Conservation (phyloP, 2,329 filamentous ascomycete genomes). For the Penicillium brevicompactum region DNA sequence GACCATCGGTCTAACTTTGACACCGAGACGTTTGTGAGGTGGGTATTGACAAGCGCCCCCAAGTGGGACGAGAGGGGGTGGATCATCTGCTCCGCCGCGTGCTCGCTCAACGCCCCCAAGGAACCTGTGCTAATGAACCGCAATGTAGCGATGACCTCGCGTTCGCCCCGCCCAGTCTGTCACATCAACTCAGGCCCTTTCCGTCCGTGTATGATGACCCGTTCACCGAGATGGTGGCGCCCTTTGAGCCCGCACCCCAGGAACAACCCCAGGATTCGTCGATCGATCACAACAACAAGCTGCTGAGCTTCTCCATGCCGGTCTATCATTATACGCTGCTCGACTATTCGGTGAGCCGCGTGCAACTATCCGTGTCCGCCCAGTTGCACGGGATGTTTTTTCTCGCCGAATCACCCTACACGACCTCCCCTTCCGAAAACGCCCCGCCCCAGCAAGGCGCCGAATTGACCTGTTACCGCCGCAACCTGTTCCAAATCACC, state of each 20-base stretch:
- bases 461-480: slow-evolving; percentile 92
- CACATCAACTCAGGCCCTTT: slow-evolving; percentile 51
- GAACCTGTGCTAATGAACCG: neutral
- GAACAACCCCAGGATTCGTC: slow-evolving; percentile 58
- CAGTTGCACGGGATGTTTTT: slow-evolving; percentile 72
- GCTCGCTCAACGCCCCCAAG: slow-evolving; percentile 1
- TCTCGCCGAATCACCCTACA: slow-evolving; percentile 65
- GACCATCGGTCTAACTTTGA: slow-evolving; percentile 64
- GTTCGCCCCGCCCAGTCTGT: slow-evolving; percentile 48
- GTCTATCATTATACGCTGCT: slow-evolving; percentile 62
- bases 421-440: slow-evolving; percentile 57
- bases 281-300: slow-evolving; percentile 67
- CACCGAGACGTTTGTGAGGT: slow-evolving; percentile 63
- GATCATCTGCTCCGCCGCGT: slow-evolving; percentile 3
- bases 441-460: slow-evolving; percentile 55
- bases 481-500: slow-evolving; percentile 95
- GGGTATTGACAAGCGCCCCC: slow-evolving; percentile 30
- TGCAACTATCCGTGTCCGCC: slow-evolving; percentile 60
- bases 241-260: slow-evolving; percentile 45
- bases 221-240: slow-evolving; percentile 53
- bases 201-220: slow-evolving; percentile 52
- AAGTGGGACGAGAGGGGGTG: slow-evolving; percentile 14
- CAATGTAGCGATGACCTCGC: slow-evolving; percentile 55
- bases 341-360: slow-evolving; percentile 60
- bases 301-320: slow-evolving; percentile 72